Evolutionary conservation across 2,329 filamentous ascomycete genomes (phyloP).

Genomic region (Neobulgaria alba): DNA sequence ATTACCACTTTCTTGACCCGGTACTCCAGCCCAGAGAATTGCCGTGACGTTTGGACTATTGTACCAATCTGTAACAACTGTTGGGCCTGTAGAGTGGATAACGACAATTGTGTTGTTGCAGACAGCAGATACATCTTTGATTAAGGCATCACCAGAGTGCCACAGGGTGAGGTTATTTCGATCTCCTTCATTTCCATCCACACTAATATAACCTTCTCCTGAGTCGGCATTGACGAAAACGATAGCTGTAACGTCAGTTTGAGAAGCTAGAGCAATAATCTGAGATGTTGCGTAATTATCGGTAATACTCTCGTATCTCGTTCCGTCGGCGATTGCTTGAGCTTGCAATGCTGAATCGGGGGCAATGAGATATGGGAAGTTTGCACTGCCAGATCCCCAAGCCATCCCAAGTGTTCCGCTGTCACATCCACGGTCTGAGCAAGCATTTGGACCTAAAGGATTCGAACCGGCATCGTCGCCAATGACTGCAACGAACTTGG

Average conservation of each 20-base stretch:
- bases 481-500: slow-evolving; percentile 67
- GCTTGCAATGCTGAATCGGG: slow-evolving; percentile 63
- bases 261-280: slow-evolving; percentile 49
- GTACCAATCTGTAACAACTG: slow-evolving; percentile 68
- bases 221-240: slow-evolving; percentile 86
- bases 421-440: slow-evolving; percentile 56
- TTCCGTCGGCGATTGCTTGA: slow-evolving; percentile 51
- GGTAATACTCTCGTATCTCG: slow-evolving; percentile 57
- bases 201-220: slow-evolving; percentile 77
- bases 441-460: slow-evolving; percentile 62
- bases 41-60: slow-evolving; percentile 72
- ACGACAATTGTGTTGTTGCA: slow-evolving; percentile 90
- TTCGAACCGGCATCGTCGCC: slow-evolving; percentile 78
- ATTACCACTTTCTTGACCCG: slow-evolving; percentile 78
- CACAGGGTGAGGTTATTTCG: slow-evolving; percentile 89
- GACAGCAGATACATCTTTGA: slow-evolving; percentile 67
- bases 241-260: slow-evolving; percentile 61
- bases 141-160: slow-evolving; percentile 70
- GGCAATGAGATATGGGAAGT: slow-evolving; percentile 71
- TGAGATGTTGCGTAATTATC: slow-evolving; percentile 61
- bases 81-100: slow-evolving; percentile 76
- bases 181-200: slow-evolving; percentile 80
- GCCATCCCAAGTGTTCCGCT: slow-evolving; percentile 61
- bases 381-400: slow-evolving; percentile 69
- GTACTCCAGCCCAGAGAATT: slow-evolving; percentile 73